Evolutionary conservation across 2,329 filamentous ascomycete species (phyloP), one percentile per base, ranked within the genome.

Genomic region (Polychaeton citri): DNA sequence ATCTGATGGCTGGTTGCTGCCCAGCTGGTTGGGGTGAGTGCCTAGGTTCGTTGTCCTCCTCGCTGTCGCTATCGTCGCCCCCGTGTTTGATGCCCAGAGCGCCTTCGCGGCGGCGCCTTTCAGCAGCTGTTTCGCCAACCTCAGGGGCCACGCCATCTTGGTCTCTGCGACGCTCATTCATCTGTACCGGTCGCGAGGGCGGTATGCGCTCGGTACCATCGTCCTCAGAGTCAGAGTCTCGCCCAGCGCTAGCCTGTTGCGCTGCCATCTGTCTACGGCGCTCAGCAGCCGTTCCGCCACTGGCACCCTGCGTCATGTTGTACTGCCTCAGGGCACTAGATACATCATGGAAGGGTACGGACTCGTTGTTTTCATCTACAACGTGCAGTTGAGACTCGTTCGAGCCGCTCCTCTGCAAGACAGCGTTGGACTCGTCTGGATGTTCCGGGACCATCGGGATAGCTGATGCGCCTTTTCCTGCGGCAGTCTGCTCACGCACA

Each of bases 41-140:
- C 15, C 24, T 7, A 5, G 7, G 4, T 7, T 40, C 33, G 17
- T 48, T 43, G 20, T 51, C 44, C 42, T 74, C 69, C 40, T 76
- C 73, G 17, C 77, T 75, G 21, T 77, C 68, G 38, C 65, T 72
- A 37, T 67, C 65, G 13, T 62, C 63, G 0, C 54, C 57, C 6
- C 49, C 41, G 8, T 56, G 52, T 12, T 62, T 59, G 41, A 81
- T 64, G 7, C 81, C 81, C 2, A 88, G 61, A 1, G 82, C 83
- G 1, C 81, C 81, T 48, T 85, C 75, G 47, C 83, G 72, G 36
- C 83, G 67, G 28, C 80, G 70, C 38, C 79, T 68, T 57, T 88
- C 83, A 0, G 81, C 82, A 0, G 80, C 77, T 0, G 81, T 86
- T 59, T 87, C 82, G 21, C 62, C 66, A 2, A 35, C 41, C 17